Evolutionary conservation across 306 rosid species (phyloP).

Genomic region (Boehmeria nivea): DNA sequence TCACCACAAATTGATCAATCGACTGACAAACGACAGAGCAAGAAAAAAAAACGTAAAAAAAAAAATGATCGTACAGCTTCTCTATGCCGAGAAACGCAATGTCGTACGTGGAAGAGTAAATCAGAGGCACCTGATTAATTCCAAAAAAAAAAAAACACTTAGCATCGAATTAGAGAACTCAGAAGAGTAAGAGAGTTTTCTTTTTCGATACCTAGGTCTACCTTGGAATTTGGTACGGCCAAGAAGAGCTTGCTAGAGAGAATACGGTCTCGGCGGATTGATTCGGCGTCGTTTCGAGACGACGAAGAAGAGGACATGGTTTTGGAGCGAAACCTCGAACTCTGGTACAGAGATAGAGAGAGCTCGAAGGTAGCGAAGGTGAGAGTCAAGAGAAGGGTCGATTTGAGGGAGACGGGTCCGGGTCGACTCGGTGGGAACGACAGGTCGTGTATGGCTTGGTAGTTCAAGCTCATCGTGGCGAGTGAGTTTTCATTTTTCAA

Average conservation of each 20-base stretch:
- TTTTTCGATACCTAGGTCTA: neutral
- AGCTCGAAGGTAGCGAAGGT: constrained; percentile 15
- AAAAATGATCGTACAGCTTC: constrained; percentile 50
- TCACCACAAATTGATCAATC: neutral
- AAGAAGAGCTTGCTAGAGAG: constrained; percentile 78
- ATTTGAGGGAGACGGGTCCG: constrained; percentile 13
- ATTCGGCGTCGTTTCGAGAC: constrained; percentile 25
- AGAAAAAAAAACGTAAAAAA: neutral
- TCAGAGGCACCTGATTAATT: constrained; percentile 72
- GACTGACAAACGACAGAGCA: neutral
- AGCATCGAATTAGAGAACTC: neutral
- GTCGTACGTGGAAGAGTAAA: constrained; percentile 67
- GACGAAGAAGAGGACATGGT: constrained; percentile 56
- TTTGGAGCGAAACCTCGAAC: constrained; percentile 7
- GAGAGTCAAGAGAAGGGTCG: constrained; percentile 8
- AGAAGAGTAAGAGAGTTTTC: neutral
- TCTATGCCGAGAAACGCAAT: constrained; percentile 81
- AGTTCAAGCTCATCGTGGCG: neutral
- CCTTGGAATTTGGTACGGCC: constrained; percentile 69
- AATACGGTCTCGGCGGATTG: constrained; percentile 48
- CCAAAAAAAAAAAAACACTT: constrained; percentile 2
- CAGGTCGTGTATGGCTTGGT: neutral
- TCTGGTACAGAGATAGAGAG: constrained; percentile 12
- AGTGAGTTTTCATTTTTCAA: too few species aligned
- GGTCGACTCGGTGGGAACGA: constrained; percentile 18